Conservation (phyloP, 129 eudicot genomes). For the Artemisia annua region DNA sequence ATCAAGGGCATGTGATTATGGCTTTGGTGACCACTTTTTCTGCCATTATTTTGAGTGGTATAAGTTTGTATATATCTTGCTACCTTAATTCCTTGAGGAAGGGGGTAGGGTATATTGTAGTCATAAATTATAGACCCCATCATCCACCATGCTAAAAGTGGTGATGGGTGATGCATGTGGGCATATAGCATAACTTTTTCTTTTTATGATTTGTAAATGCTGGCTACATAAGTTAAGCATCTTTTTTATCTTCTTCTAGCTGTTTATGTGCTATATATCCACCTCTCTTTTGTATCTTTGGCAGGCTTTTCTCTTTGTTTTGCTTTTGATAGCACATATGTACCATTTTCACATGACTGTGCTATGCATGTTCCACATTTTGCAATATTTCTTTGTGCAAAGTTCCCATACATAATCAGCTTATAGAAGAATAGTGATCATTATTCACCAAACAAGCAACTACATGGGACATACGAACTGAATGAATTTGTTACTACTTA, state of each 20-base stretch:
- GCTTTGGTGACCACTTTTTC: slow-evolving; percentile 21
- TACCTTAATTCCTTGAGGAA: slow-evolving; percentile 23
- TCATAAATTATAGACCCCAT: slow-evolving; percentile 20
- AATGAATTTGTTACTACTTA: too few relatives aligned
- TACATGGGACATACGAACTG: too few relatives aligned
- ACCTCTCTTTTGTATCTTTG: slow-evolving; percentile 27
- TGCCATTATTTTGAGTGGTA: slow-evolving; percentile 26
- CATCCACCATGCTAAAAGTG: slow-evolving; percentile 25
- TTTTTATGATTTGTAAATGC: slow-evolving; percentile 24
- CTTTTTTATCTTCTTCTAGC: slow-evolving; percentile 11
- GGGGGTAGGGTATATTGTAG: slow-evolving; percentile 23
- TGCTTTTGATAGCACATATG: slow-evolving; percentile 16
- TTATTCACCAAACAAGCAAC: too few relatives aligned
- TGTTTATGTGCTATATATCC: slow-evolving; percentile 18
- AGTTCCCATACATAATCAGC: neutral
- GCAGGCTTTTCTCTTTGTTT: slow-evolving; percentile 20
- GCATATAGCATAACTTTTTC: slow-evolving; percentile 21
- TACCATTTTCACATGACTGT: slow-evolving; percentile 20
- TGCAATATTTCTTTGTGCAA: slow-evolving; percentile 3
- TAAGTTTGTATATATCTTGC: slow-evolving; percentile 25
- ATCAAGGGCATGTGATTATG: slow-evolving; percentile 34
- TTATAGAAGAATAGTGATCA: too few relatives aligned
- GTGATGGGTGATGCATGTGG: slow-evolving; percentile 32
- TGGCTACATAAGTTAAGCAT: slow-evolving; percentile 34
- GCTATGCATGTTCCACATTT: slow-evolving; percentile 13